Evolutionary conservation across 805 yeast genomes (phyloP).

Genomic region (Spencermartinsiella europaea): DNA sequence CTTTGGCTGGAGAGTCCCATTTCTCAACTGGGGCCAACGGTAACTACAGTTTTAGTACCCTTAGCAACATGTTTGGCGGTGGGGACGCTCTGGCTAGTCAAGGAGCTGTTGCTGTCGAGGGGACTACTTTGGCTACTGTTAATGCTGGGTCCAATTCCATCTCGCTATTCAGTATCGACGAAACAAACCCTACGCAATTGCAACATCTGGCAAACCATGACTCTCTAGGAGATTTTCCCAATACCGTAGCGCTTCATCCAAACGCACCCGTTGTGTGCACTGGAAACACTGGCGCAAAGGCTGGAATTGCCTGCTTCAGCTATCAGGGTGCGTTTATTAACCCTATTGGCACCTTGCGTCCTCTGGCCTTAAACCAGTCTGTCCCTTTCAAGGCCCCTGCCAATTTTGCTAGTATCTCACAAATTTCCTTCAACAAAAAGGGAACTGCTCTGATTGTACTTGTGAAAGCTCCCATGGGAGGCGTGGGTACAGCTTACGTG

Average conservation of each 20-base stretch:
- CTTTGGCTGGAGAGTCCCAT: constrained; percentile 1
- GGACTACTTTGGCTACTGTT: constrained; percentile 2
- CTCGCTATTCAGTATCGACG: constrained; percentile 2
- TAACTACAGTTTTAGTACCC: neutral
- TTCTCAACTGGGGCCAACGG: constrained; percentile 6
- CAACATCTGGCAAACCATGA: constrained; percentile 1
- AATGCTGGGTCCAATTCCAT: constrained; percentile 8
- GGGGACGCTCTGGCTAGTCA: constrained; percentile 8
- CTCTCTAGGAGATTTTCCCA: constrained; percentile 10
- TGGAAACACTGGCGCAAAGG: constrained; percentile 3
- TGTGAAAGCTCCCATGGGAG: constrained; percentile 3
- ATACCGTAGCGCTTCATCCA: constrained; percentile 8
- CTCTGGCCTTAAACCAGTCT: constrained; percentile 1
- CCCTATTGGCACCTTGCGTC: constrained; percentile 3
- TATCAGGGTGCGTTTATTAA: neutral
- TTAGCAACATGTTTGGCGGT: neutral
- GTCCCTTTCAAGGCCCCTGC: constrained; percentile 6
- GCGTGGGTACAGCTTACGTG: neutral
- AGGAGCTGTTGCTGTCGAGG: constrained; percentile 3
- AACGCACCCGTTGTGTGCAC: constrained; percentile 6
- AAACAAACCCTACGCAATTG: constrained; percentile 3
- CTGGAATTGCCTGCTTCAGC: constrained; percentile 7
- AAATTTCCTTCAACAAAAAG: constrained; percentile 2
- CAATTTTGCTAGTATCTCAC: constrained; percentile 1
- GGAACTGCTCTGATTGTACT: constrained; percentile 6